Evolutionary conservation across 2,329 filamentous ascomycete genomes (phyloP).

Genomic region (Sclerotinia minor): DNA sequence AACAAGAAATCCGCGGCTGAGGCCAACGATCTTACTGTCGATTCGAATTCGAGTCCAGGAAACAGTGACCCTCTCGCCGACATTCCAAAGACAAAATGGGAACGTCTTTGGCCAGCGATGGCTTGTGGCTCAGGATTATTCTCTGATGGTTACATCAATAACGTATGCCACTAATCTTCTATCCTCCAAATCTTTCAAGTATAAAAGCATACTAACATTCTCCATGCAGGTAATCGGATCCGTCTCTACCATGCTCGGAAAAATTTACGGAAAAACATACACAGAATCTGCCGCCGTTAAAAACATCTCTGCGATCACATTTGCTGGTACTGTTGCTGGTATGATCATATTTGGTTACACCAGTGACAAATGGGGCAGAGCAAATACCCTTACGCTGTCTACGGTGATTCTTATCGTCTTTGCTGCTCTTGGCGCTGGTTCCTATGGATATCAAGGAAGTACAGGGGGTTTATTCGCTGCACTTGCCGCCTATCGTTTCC

Average conservation of each 20-base stretch:
- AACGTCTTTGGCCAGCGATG: constrained; percentile 60
- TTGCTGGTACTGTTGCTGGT: constrained; percentile 81
- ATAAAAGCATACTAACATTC: neutral
- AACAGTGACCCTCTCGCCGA: constrained; percentile 30
- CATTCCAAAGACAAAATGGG: constrained; percentile 35
- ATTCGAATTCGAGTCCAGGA: constrained; percentile 20
- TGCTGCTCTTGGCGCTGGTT: constrained; percentile 73
- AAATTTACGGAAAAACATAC: constrained; percentile 71
- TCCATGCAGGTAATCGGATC: constrained; percentile 70
- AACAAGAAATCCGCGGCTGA: constrained; percentile 25
- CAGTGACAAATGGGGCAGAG: constrained; percentile 81
- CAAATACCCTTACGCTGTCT: constrained; percentile 76
- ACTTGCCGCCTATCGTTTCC: constrained; percentile 80
- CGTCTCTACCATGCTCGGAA: constrained; percentile 73
- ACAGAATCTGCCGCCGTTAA: constrained; percentile 65
- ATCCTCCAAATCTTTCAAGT: neutral
- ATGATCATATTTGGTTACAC: constrained; percentile 79
- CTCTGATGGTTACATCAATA: constrained; percentile 89
- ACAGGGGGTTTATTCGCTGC: constrained; percentile 72
- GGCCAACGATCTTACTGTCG: constrained; percentile 12
- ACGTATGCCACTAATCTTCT: constrained; percentile 52
- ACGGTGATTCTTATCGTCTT: constrained; percentile 85
- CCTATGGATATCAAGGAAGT: constrained; percentile 72
- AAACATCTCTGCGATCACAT: constrained; percentile 80
- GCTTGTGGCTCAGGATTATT: constrained; percentile 89